Base-by-base conservation (phyloP, 805 yeast genomes). In the Barnettozyma siamensis region DNA sequence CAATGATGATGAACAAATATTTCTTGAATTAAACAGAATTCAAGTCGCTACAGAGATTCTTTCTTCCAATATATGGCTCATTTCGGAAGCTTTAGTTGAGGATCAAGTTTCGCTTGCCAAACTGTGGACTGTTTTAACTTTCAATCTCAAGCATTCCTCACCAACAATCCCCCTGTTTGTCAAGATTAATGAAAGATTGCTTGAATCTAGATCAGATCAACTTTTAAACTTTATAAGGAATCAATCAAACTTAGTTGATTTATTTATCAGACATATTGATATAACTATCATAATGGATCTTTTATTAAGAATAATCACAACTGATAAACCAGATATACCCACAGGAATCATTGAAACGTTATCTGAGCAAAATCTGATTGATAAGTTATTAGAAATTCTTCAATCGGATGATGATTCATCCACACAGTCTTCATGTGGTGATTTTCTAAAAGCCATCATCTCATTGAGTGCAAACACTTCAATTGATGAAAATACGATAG, bases 401-500 rank as follows among this genome's bases (percentile, higher is more conserved):
- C 80, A 78, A 32, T 82, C 88, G 0, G 72, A 73, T 12, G 68
- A 73, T 23, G 56, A 58, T 23, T 65, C 88, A 5, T 78, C 83
- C 32, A 76, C 80, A 38, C 98, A 91, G 60, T 80, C 93, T 3
- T 91, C 96, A 7, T 88, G 93, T 3, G 93, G 96, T 21, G 99
- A 93, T 60, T 93, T 93, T 57, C 66, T 93, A 37, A 93, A 93
- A 60, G 95, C 96, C 0, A 73, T 93, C 50, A 85, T 93, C 31
- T 85, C 96, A 6, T 86, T 93, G 23, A 86, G 96, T n/a, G 95
- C 97, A 5, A 93, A 91, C 58, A 88, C 85, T 2, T 89, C 86
- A 48, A 79, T 88, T 33, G 72, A 68, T 45, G 72, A 67, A 35
- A 82, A 93, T 37, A 83, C 95, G 8, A 87, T 93, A 38, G 99